Evolutionary conservation across 805 yeast species (phyloP), one percentile per base, ranked within the genome.

Genomic region (Wickerhamomyces canadensis): DNA sequence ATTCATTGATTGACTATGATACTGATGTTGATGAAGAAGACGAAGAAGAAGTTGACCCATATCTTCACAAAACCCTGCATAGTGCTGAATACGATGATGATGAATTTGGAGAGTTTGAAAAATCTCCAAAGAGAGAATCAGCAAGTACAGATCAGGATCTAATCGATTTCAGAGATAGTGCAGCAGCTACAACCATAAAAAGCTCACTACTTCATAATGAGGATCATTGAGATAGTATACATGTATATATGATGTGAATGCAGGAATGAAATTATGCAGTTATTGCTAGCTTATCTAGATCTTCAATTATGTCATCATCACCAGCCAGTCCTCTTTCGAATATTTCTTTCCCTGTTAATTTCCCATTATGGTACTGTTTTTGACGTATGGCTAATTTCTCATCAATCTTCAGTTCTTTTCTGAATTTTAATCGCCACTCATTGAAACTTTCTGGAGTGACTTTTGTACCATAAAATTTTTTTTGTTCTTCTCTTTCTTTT

Each of bases 321-420:
- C 80, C 81, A 29, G 84, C 95, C 49, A 93, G 72, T 31, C 98
- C 98, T 52, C 72, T 72, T 55, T 88, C 98, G 55, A 91, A 91
- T 42, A 93, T 84, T 61, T 87, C 91, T 50, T 77, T 74, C 18
- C 98, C 98, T 0, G 95, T 80, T 53, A 88, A 61, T 60, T 80
- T 84, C 7, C 93, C 94, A 31, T 70, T 71, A 54, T 84, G 91
- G 53, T 79, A 74, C n/a, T 56, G 57, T 27, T 63, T 58, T 42
- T 72, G 71, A 46, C 85, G 68, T 36, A 68, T 64, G 25, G 60
- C 61, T 38, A 76, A 71, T 46, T 78, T 67, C 34, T 72, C 72
- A 48, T 84, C 91, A 44, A 76, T 63, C n/a, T 78, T 76, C 74
- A 80, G 62, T 51, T 85, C 96, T 40, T 67, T 64, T 40, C 94